phyloP scores from a whole-genome alignment of 202 grass and related monocot species.

The Schoenoplectus triqueter region DNA sequence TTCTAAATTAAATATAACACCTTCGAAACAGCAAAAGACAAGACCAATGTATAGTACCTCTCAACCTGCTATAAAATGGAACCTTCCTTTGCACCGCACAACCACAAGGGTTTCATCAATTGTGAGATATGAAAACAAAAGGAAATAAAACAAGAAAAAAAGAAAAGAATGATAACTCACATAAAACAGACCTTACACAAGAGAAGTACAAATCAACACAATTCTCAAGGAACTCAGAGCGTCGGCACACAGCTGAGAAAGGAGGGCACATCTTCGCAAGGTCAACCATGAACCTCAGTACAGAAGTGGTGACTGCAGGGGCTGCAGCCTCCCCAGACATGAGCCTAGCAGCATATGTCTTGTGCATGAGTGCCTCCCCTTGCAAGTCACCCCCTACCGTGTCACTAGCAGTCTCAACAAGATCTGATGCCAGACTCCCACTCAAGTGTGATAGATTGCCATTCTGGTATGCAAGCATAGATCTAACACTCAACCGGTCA shows the following conservation, averaged over 20 bases:
- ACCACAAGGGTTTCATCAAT: constrained; percentile 3
- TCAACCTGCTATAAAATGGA: not conserved
- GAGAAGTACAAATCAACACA: constrained; percentile 99
- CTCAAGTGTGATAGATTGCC: constrained; percentile 86
- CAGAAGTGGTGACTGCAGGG: constrained; percentile 84
- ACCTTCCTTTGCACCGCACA: not conserved
- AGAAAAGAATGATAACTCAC: not conserved
- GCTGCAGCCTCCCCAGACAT: constrained; percentile 97
- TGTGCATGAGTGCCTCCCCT: constrained; percentile 97
- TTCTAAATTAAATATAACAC: constrained; percentile 21
- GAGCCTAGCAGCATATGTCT: constrained; percentile 96
- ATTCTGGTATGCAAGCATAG: constrained; percentile 97
- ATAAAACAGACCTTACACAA: constrained; percentile 83
- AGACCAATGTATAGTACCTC: not conserved
- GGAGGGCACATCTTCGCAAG: constrained; percentile 84
- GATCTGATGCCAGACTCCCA: constrained; percentile 78
- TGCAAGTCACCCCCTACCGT: constrained; percentile 74
- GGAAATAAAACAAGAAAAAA: not conserved
- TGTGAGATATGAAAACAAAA: not conserved
- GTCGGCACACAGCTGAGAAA: constrained; percentile 86
- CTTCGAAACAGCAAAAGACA: not conserved
- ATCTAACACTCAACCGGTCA: constrained; percentile 80
- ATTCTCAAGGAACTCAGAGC: constrained; percentile 82
- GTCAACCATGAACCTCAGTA: constrained; percentile 97
- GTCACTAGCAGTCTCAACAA: constrained; percentile 75